Conservation (phyloP, 2,329 filamentous ascomycete genomes). For the Davidsoniella neocaledoniae region DNA sequence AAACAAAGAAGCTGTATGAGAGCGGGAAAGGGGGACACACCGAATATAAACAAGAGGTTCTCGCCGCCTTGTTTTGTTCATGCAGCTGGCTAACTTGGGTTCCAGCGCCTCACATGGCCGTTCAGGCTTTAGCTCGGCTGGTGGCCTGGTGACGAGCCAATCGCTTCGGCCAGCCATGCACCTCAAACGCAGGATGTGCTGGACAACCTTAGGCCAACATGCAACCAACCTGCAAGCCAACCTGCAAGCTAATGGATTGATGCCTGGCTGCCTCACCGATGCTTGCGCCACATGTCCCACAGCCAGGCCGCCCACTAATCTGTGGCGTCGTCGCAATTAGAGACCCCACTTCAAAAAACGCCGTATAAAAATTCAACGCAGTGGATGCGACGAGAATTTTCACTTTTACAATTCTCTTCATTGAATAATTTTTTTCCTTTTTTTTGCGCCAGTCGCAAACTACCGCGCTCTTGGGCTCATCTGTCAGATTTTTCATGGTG, state of each 20-base stretch:
- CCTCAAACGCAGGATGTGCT: slow-evolving; percentile 5
- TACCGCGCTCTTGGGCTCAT: not conserved
- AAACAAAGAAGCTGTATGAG: not conserved
- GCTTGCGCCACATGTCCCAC: not conserved
- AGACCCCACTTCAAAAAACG: slow-evolving; percentile 8
- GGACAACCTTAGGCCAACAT: not conserved
- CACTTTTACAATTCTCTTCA: not conserved
- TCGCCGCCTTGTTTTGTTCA: slow-evolving; percentile 2
- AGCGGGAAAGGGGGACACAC: not conserved
- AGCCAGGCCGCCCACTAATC: not conserved
- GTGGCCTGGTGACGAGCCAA: slow-evolving; percentile 3
- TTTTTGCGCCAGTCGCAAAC: not conserved
- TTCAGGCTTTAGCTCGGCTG: slow-evolving; percentile 5
- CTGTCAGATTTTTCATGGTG: slow-evolving; percentile 4
- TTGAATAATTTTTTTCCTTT: not conserved
- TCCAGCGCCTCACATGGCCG: slow-evolving; percentile 2
- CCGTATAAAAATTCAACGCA: slow-evolving; percentile 8
- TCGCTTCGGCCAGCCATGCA: slow-evolving; percentile 7
- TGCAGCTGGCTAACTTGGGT: slow-evolving; percentile 7
- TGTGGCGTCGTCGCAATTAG: slow-evolving; percentile 1
- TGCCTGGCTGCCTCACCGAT: slow-evolving; percentile 9
- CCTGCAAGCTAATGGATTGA: not conserved
- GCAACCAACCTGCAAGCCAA: not conserved
- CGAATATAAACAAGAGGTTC: slow-evolving; percentile 8
- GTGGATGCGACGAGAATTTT: slow-evolving; percentile 11